phyloP scores from a whole-genome alignment of 2,329 filamentous ascomycete genomes.

The Sarocladium kiliense region DNA sequence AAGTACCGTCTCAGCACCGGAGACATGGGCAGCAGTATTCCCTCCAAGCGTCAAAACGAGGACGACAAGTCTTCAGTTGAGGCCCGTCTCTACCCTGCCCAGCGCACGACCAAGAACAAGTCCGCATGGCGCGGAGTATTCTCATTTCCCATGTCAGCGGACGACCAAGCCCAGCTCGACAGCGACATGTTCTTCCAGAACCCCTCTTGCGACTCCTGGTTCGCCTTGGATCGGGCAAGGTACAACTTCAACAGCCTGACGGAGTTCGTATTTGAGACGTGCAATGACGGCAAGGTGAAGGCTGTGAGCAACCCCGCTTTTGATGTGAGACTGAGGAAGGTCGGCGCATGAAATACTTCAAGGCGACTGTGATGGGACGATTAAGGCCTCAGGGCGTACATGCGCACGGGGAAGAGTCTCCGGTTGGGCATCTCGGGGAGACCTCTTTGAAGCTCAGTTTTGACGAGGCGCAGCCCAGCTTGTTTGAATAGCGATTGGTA shows the following conservation, averaged over 20 bases:
- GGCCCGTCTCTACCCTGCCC: constrained; percentile 25
- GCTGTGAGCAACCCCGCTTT: constrained; percentile 20
- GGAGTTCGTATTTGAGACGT: constrained; percentile 22
- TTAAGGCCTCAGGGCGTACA: constrained; percentile 66
- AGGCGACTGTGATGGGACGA: background rate
- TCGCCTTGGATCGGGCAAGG: constrained; percentile 23
- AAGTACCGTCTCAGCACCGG: constrained; percentile 18
- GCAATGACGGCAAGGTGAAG: constrained; percentile 11
- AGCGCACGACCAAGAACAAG: constrained; percentile 15
- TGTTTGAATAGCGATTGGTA: constrained; percentile 64
- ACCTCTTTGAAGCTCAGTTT: constrained; percentile 66
- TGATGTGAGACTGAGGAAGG: constrained; percentile 22
- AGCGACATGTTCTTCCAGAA: constrained; percentile 17
- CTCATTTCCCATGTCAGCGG: constrained; percentile 15
- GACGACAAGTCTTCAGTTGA: constrained; percentile 14
- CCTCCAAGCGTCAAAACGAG: background rate
- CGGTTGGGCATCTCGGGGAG: constrained; percentile 50
- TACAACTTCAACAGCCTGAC: constrained; percentile 26
- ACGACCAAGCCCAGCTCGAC: constrained; percentile 16
- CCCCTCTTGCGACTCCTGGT: background rate
- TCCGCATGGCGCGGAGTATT: constrained; percentile 28
- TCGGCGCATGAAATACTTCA: constrained; percentile 11
- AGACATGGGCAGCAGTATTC: constrained; percentile 8
- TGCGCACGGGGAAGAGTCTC: constrained; percentile 64
- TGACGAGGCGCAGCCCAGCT: constrained; percentile 64